Conservation (phyloP, 2,329 filamentous ascomycete species). For the Cladophialophora bantiana region DNA sequence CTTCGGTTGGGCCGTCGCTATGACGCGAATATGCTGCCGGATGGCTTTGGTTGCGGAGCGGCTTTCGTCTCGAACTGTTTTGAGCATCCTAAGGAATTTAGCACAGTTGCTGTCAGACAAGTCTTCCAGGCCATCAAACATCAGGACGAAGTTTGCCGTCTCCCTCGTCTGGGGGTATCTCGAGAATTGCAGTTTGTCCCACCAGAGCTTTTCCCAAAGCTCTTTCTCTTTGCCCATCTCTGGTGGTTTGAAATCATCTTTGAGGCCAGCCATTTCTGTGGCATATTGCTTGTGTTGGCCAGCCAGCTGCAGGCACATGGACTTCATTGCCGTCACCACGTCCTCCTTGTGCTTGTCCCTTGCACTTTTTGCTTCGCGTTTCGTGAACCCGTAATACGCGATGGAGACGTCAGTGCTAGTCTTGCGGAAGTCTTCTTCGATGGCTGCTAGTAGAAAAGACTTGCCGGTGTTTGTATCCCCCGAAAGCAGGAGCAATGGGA, state of each 20-base stretch:
- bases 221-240: conserved; percentile 13
- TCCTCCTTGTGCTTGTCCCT: background rate
- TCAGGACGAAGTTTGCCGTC: conserved; percentile 4
- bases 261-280: conserved; percentile 10
- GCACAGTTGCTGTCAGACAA: background rate
- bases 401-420: background rate
- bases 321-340: background rate
- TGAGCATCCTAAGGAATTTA: background rate
- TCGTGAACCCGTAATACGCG: background rate
- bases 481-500: background rate
- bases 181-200: conserved; percentile 14
- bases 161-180: conserved; percentile 10
- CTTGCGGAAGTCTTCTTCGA: background rate
- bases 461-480: background rate
- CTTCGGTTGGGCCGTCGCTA: background rate
- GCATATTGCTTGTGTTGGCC: conserved; percentile 9
- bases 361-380: background rate
- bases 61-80: background rate
- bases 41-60: background rate
- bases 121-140: background rate
- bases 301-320: conserved; percentile 1
- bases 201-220: conserved; percentile 9
- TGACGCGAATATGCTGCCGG: background rate
- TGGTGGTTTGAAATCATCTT: conserved; percentile 4
- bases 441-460: background rate